A percentile compares a stretch with the other conserved stretches of the same genome.
Conservation (phyloP, 805 yeast genomes). For the Saturnispora bothae region DNA sequence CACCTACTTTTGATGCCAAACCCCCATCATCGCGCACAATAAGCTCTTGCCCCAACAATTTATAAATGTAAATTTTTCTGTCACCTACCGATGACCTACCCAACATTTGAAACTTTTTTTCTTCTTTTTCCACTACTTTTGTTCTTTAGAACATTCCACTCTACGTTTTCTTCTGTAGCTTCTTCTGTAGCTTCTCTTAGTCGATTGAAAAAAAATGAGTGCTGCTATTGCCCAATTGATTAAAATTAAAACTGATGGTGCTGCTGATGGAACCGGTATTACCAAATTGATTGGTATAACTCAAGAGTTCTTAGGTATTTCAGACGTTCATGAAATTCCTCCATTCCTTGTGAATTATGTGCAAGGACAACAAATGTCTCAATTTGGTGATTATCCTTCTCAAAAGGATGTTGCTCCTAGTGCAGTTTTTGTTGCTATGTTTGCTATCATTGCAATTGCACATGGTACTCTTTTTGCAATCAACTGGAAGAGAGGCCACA, state of each 20-base stretch:
- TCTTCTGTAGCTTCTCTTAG: too few species aligned
- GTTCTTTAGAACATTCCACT: too few species aligned
- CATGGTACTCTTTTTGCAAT: conserved; percentile 37
- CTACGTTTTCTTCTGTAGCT: too few species aligned
- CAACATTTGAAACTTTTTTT: not conserved
- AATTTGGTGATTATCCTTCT: conserved; percentile 58
- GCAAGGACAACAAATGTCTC: conserved; percentile 32
- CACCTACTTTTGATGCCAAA: too few species aligned
- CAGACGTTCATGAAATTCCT: conserved; percentile 28
- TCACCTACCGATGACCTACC: not conserved
- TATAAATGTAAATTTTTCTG: not conserved
- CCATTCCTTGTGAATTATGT: conserved; percentile 28
- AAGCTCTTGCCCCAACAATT: not conserved
- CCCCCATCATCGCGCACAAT: too few species aligned
- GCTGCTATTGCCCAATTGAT: conserved; percentile 17
- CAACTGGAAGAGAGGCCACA: conserved; percentile 47
- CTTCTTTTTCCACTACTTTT: not conserved
- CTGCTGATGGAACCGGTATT: conserved; percentile 44
- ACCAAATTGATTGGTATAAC: conserved; percentile 24
- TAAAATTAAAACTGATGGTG: conserved; percentile 27
- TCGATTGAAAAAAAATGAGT: conserved; percentile 8
- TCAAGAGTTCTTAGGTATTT: conserved; percentile 18
- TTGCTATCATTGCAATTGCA: conserved; percentile 35
- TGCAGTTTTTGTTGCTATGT: conserved; percentile 45
- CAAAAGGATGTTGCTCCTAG: conserved; percentile 47